Evolutionary conservation across 768 basidiomycete species (phyloP).

Genomic region (Russula foetens): DNA sequence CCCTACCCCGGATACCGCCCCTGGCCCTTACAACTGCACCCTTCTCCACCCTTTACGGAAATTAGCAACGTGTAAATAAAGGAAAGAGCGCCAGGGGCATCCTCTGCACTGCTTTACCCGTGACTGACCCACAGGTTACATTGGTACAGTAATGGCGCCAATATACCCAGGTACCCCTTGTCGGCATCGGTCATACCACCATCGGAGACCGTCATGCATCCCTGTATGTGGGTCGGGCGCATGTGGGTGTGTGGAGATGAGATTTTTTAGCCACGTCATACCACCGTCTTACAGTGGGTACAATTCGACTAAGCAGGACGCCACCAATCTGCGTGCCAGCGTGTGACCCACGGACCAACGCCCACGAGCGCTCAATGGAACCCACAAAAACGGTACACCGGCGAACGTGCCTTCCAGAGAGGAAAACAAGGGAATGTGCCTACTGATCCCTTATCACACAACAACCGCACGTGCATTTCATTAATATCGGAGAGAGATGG

Average conservation of each 20-base stretch:
- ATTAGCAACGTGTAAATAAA: background rate
- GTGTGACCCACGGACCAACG: background rate
- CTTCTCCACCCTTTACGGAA: background rate
- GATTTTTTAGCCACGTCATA: background rate
- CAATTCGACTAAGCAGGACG: background rate
- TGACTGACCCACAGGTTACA: background rate
- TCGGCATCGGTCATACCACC: background rate
- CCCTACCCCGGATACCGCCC: background rate
- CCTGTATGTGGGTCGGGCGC: background rate
- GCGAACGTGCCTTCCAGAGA: background rate
- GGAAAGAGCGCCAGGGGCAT: background rate
- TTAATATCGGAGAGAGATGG: background rate
- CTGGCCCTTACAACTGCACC: background rate
- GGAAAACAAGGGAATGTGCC: background rate
- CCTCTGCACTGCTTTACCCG: background rate
- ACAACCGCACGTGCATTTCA: background rate
- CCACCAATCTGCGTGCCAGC: background rate
- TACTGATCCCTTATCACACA: conserved; percentile 1
- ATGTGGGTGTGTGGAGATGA: background rate
- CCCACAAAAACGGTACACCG: background rate
- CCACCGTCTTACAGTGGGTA: too few species aligned
- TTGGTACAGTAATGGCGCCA: background rate
- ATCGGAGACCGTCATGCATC: background rate
- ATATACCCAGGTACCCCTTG: background rate
- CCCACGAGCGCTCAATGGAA: background rate